A percentile compares a stretch with the other conserved stretches of the same genome.
Conservation (phyloP, 257 asterid species). For the Voacanga thouarsii region DNA sequence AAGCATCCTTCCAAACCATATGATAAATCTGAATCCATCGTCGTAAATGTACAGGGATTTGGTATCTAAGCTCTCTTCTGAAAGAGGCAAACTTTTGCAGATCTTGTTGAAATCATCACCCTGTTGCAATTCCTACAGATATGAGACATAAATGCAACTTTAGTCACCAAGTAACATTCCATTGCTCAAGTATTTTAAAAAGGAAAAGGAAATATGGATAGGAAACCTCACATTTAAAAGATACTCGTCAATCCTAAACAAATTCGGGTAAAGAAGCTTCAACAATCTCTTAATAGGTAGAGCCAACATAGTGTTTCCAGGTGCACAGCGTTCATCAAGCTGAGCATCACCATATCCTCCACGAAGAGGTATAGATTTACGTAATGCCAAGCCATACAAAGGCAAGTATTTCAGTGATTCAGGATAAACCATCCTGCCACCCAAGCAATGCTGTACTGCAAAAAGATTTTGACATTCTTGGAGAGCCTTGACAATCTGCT, state of each 20-base stretch:
- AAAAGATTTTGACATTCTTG: slow-evolving; percentile 58
- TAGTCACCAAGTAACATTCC: neutral
- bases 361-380: slow-evolving; percentile 53
- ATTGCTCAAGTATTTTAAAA: neutral
- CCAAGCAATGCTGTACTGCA: slow-evolving; percentile 58
- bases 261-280: slow-evolving; percentile 73
- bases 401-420: slow-evolving; percentile 58
- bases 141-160: too few species aligned
- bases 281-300: slow-evolving; percentile 65
- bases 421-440: slow-evolving; percentile 71
- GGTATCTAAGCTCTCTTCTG: slow-evolving; percentile 68
- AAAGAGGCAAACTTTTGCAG: slow-evolving; percentile 4
- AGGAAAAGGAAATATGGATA: neutral
- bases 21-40: slow-evolving; percentile 74
- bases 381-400: slow-evolving; percentile 53
- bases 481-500: slow-evolving; percentile 60
- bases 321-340: slow-evolving; percentile 67
- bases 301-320: slow-evolving; percentile 81
- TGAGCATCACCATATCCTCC: slow-evolving; percentile 62
- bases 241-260: slow-evolving; percentile 61
- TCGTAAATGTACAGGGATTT: slow-evolving; percentile 67
- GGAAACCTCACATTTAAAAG: slow-evolving; percentile 48
- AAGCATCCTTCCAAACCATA: slow-evolving; percentile 70
- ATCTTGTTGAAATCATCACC: neutral
- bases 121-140: neutral